A percentile compares a stretch with the other conserved stretches of the same genome.
These are phyloP conservation scores for Neostapfia colusana DNA, from an alignment of 176 grass and related monocot species.

Conservation along the genomic window DNA sequence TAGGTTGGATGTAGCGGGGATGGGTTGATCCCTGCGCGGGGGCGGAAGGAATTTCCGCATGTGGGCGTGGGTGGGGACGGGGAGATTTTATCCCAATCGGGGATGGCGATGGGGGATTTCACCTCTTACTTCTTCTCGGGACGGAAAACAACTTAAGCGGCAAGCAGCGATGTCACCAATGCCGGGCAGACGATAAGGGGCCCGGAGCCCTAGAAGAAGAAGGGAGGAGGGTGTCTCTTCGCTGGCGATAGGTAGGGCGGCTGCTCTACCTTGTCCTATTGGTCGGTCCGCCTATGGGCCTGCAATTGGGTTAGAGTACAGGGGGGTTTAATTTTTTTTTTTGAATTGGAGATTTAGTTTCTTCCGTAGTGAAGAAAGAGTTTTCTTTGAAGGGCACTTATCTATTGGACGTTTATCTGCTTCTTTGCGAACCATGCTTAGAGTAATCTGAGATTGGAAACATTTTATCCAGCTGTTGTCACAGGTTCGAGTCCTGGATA, in stretches of 20 bases:
- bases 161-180: background rate
- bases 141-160: background rate
- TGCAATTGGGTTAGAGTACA: background rate
- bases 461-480: background rate
- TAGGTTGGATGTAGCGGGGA: background rate
- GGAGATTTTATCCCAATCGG: background rate
- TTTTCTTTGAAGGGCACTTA: background rate
- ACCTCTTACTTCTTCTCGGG: background rate
- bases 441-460: background rate
- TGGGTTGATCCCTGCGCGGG: background rate
- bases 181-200: background rate
- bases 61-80: background rate
- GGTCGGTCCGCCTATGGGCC: background rate
- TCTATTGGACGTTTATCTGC: background rate
- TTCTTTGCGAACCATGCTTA: background rate
- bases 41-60: background rate
- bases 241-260: background rate
- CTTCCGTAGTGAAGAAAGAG: background rate
- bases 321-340: background rate
- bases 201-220: background rate
- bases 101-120: background rate
- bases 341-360: background rate
- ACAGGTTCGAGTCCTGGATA: no score
- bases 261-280: background rate
- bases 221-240: background rate